phyloP scores from a whole-genome alignment of 192 early-diverging fungal species.

The Jimgerdemannia lactiflua region DNA sequence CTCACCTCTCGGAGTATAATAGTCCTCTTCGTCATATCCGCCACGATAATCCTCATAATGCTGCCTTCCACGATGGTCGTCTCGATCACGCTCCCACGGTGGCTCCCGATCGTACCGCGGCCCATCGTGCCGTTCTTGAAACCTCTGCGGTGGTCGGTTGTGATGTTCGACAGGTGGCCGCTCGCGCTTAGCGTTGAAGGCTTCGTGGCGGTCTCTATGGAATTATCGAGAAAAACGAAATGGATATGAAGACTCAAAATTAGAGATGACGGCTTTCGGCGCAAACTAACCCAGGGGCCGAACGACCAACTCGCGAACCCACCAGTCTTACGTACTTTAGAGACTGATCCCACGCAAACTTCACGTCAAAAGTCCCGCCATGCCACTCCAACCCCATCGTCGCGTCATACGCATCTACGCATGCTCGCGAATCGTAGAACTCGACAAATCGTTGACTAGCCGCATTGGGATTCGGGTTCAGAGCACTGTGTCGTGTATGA shows the following conservation, averaged over 20 bases:
- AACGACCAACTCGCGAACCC: neutral
- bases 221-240: neutral
- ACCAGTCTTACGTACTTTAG: conserved; percentile 20
- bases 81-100: neutral
- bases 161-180: neutral
- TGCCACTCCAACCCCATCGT: conserved; percentile 26
- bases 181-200: neutral
- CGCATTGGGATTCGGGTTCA: neutral
- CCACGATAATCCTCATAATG: neutral
- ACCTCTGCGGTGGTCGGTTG: neutral
- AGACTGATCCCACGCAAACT: conserved; percentile 42
- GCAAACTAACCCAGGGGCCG: too few species aligned
- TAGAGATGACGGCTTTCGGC: too few species aligned
- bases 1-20: neutral
- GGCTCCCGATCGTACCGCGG: neutral
- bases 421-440: conserved; percentile 44
- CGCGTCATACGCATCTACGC: conserved; percentile 29
- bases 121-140: neutral
- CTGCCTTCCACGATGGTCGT: neutral
- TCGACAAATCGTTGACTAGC: conserved; percentile 41
- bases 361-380: conserved; percentile 33
- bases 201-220: neutral
- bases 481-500: neutral
- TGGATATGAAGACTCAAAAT: neutral
- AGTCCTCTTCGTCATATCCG: neutral